Evolutionary conservation across 2,329 filamentous ascomycete species (phyloP), one percentile per base, ranked within the genome.

Genomic region (Tolypocladium guangdongense): DNA sequence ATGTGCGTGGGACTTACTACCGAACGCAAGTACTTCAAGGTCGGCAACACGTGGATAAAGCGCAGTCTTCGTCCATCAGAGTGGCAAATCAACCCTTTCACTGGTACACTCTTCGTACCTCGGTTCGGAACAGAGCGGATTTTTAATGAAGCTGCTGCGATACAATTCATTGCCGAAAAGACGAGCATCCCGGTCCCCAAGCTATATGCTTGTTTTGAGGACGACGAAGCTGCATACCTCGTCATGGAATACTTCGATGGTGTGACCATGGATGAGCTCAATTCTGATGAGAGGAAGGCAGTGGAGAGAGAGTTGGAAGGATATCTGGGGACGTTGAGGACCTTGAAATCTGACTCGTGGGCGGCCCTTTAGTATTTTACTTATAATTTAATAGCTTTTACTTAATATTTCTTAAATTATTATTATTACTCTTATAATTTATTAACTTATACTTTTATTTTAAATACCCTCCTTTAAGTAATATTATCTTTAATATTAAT

Each of bases 161-260:
- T 62, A 33, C 47, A 38, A 1, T 60, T 58, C 24, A 37, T 62
- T 20, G 41, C 56, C 6, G 51, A 59, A 2, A 54, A 59, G 5
- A 60, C 60, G 10, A 18, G 50, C 24, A 54, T 61, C 41, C 58
- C 56, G 2, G 38, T 62, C 14, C 59, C 57, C 8, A 62, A 56
- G 37, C 33, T 62, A 4, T 41, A 60, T 48, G 39, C 14, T 27
- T 54, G 55, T 33, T 57, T 57, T 16, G 53, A 57, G 27, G 53
- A 57, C 38, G 48, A 55, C 32, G 46, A 36, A 4, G 55, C 53
- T 5, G 51, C 45, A 0, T 57, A 57, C 39, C 45, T 55, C 4
- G 47, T 57, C 1, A 54, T 51, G 37, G 53, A 52, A 20, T 49
- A 52, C 45, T 35, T 57, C n/a, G 46, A 55, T 8, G 55, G 55